Evolutionary conservation across 371 early-diverging fungal genomes (phyloP).

Genomic region (Saksenaea oblongispora): DNA sequence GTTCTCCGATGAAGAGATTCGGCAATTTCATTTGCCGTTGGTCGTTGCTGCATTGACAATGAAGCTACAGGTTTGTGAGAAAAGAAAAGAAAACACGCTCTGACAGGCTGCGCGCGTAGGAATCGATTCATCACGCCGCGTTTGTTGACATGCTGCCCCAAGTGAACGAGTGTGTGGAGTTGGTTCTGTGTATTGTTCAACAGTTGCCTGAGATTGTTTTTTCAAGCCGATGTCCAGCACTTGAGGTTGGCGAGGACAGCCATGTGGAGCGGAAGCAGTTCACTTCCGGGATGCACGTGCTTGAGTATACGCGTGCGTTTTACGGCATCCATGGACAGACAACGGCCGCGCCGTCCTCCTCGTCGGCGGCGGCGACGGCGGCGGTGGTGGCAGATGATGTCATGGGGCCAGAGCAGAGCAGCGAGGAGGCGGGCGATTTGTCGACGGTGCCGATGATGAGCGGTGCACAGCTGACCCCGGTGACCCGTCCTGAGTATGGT

Average conservation of each 20-base stretch:
- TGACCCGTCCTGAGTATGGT: constrained; percentile 32
- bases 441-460: constrained; percentile 16
- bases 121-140: constrained; percentile 16
- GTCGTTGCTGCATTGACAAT: constrained; percentile 62
- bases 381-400: neutral
- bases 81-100: neutral
- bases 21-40: constrained; percentile 78
- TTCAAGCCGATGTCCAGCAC: constrained; percentile 23
- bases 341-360: too few relatives aligned
- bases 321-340: constrained; percentile 21
- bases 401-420: constrained; percentile 7
- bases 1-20: constrained; percentile 79
- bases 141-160: constrained; percentile 39
- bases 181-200: constrained; percentile 28
- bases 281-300: constrained; percentile 19
- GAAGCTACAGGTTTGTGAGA: constrained; percentile 47
- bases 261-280: constrained; percentile 25
- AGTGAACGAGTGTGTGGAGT: constrained; percentile 27
- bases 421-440: constrained; percentile 45
- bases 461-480: neutral
- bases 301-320: constrained; percentile 42
- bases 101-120: neutral
- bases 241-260: neutral
- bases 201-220: constrained; percentile 35
- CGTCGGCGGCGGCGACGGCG: too few relatives aligned